Evolutionary conservation across 164 flowering plant species (phyloP).

Genomic region (Vitis amurensis): DNA sequence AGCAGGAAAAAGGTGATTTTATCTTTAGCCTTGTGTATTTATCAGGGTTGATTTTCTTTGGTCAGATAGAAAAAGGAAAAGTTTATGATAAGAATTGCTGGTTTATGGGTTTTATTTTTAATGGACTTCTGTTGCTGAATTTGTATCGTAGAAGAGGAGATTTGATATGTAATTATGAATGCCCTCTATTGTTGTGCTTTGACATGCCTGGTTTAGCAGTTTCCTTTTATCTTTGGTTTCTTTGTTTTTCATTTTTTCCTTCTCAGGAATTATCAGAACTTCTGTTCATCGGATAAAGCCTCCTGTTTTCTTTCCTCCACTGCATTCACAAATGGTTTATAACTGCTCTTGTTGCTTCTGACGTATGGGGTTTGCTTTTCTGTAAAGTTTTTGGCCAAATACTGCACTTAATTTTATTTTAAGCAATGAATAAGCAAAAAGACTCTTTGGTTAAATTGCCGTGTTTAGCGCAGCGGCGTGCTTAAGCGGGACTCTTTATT

Average conservation of each 20-base stretch:
- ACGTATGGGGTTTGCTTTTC: too few species aligned
- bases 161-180: neutral
- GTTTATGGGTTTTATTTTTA: neutral
- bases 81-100: neutral
- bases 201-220: neutral
- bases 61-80: neutral
- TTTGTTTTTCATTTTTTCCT: neutral
- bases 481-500: too few species aligned
- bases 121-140: conserved; percentile 1
- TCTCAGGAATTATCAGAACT: too few species aligned
- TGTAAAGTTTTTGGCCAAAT: too few species aligned
- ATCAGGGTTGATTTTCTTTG: conserved; percentile 7
- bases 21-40: conserved; percentile 18
- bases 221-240: neutral
- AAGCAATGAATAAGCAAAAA: too few species aligned
- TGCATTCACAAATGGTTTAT: neutral
- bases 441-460: too few species aligned
- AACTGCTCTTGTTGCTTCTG: too few species aligned
- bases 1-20: neutral
- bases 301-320: neutral
- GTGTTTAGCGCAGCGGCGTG: too few species aligned
- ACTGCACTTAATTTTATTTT: too few species aligned
- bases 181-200: neutral
- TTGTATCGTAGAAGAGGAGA: neutral
- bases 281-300: neutral